Base-by-base conservation (phyloP, 2,329 filamentous ascomycete genomes). In the Pseudocercospora macadamiae region DNA sequence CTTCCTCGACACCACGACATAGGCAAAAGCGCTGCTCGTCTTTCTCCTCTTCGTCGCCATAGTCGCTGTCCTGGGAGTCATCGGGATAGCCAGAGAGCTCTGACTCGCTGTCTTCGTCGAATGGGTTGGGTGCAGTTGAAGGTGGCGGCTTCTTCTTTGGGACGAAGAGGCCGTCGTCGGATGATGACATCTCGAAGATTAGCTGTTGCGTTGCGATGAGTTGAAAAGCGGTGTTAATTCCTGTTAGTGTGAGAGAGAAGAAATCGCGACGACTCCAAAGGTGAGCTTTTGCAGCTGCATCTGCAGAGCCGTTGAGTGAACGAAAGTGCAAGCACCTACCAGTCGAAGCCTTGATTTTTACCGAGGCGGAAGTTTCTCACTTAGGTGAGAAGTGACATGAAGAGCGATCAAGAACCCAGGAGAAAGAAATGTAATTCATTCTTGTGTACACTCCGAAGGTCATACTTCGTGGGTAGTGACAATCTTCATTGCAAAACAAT, bases 1-100 rank as follows among this genome's bases (percentile, higher is more conserved):
- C 91, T 71, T 95, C 92, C 73, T 96, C 92, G 1, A 90, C 90
- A 55, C 88, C 89, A 54, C 89, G 89, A 72, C 93, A 49, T 18
- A 39, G 44, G 37, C 53, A 49, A 19, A 5, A 55, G 10, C 12
- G 39, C 3, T 10, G 39, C 16, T 19, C 21, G 16, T 45, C 18
- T 9, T n/a, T 18, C 2, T 45, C 39, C 12, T 16, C 39, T 10
- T 19, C 16, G 39, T 45, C 18, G 18, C 16, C 39, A 9, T 45
- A 32, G 28, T 32, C 6, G 12, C 6, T 32, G 12, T 32, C 28
- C 12, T 6, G 6, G 28, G 12, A 6, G 12, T 32, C 28, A 12
- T 32, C 28, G 28, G 28, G 28, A 7, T 6, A 6, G 12, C 12
- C 39, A 3, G 39, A 45, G 4, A 45, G 12, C 3, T 45, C 39